phyloP scores from a whole-genome alignment of 73 alveolate species.

The Stentor roeselii region DNA sequence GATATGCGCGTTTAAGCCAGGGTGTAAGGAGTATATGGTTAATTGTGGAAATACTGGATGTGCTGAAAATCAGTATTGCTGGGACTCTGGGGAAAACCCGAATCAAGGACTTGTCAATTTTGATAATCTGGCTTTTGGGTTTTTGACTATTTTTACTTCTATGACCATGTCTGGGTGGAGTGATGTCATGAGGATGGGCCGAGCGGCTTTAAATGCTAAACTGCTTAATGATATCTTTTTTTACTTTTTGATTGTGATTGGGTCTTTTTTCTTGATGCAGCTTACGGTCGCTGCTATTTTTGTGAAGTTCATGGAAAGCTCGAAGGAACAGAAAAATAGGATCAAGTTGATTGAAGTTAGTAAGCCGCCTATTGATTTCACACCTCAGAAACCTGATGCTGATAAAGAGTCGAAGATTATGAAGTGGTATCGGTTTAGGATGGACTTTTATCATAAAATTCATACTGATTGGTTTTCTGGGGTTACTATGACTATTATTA shows the following conservation, averaged over 20 bases:
- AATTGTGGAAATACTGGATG: constrained; percentile 6
- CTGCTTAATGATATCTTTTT: constrained; percentile 40
- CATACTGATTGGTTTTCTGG: constrained; percentile 15
- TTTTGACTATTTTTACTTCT: constrained; percentile 45
- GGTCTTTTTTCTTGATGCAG: constrained; percentile 54
- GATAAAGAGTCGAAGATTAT: neutral
- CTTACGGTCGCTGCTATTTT: constrained; percentile 50
- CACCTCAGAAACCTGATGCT: neutral
- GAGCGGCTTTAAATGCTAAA: constrained; percentile 25
- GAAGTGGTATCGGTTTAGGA: neutral
- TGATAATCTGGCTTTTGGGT: constrained; percentile 35
- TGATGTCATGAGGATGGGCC: constrained; percentile 34
- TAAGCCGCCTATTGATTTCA: neutral
- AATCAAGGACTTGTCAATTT: constrained; percentile 45
- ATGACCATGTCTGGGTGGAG: constrained; percentile 59
- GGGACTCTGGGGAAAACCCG: constrained; percentile 35
- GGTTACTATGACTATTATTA: constrained; percentile 27
- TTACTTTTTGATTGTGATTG: constrained; percentile 32
- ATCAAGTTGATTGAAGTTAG: neutral
- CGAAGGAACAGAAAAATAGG: constrained; percentile 8
- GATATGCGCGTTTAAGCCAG: neutral
- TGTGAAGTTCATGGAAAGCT: constrained; percentile 27
- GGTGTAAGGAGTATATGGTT: constrained; percentile 13
- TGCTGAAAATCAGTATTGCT: constrained; percentile 30
- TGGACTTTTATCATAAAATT: constrained; percentile 16